Evolutionary conservation across 345 rosid genomes (phyloP), one percentile per base, ranked within the genome.

Genomic region (Aethionema arabicum): DNA sequence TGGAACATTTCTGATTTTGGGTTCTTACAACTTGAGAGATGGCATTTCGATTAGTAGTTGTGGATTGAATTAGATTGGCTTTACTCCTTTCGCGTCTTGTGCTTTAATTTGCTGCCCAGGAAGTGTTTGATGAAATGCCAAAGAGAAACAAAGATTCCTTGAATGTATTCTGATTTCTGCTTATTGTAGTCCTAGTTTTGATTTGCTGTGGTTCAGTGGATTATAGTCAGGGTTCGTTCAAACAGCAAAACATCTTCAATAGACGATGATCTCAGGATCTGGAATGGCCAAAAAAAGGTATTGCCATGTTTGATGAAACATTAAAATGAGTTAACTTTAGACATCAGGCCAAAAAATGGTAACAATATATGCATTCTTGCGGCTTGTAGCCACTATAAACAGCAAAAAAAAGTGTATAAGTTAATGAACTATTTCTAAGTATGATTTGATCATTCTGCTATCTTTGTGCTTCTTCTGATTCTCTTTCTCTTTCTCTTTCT

Each of bases 401-500:
- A 37, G 37, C 38, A 30, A 14, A 12, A 54, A 46, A 31, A 35
- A 16, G 7, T 48, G 48, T 48, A 39, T 27, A 30, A 33, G 3
- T 38, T 8, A 8, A 4, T 0, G 8, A 44, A 55, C 54, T 57
- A 60, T 32, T 38, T 65, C 38, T 53, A 31, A 15, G 1, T 47
- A 29, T 39, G 8, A n/a, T 37, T 10, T 39, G 31, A 52, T 11
- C 15, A 5, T 41, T 7, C 13, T 32, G 39, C 69, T 65, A 77
- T 15, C 72, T 65, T 29, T 56, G 56, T 69, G 72, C 50, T 61
- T 83, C 85, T 7, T 83, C 85, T 0, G 80, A 81, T 27, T 84
- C 93, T 68, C 91, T 80, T 76, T 78, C 83, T 2, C 80, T 72
- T 27, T 84, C 93, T 68, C 91, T 80, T 76, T 78, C 83, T 2